Evolutionary conservation across 345 rosid species (phyloP).

Genomic region (Gossypium raimondii): DNA sequence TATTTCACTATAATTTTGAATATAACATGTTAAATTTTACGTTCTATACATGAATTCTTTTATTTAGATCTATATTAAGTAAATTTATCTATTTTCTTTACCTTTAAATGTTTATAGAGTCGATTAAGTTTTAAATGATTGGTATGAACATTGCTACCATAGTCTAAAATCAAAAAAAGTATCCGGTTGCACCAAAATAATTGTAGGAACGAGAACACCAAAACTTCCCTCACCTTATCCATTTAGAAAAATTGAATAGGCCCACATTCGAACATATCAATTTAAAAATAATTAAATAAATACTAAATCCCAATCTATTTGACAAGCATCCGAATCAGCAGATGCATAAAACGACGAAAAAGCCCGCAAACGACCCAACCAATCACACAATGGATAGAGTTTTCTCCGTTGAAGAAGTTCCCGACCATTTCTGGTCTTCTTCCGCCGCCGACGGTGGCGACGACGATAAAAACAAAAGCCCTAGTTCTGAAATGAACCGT

Average conservation of each 20-base stretch:
- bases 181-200: not conserved
- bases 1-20: too few species aligned
- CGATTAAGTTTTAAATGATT: accelerated
- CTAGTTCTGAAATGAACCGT: constrained; percentile 35
- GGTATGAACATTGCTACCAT: accelerated
- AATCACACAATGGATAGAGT: constrained; percentile 46
- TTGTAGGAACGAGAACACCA: not conserved
- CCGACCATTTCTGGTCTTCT: constrained; percentile 49
- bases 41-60: too few species aligned
- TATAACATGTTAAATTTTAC: too few species aligned
- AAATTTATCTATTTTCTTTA: too few species aligned
- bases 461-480: not conserved
- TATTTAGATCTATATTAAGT: too few species aligned
- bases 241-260: not conserved
- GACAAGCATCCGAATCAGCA: constrained; percentile 11
- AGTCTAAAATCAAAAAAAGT: too few species aligned
- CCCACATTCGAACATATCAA: not conserved
- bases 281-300: not conserved
- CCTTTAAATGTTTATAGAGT: too few species aligned
- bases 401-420: constrained; percentile 57
- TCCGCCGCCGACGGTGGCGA: constrained; percentile 3
- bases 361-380: not conserved
- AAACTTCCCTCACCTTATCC: not conserved
- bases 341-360: not conserved
- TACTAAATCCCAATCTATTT: not conserved